These are phyloP conservation scores for Axilococcus clingmanii DNA, from an alignment of 139 green algal genomes.

Conservation along the genomic window DNA sequence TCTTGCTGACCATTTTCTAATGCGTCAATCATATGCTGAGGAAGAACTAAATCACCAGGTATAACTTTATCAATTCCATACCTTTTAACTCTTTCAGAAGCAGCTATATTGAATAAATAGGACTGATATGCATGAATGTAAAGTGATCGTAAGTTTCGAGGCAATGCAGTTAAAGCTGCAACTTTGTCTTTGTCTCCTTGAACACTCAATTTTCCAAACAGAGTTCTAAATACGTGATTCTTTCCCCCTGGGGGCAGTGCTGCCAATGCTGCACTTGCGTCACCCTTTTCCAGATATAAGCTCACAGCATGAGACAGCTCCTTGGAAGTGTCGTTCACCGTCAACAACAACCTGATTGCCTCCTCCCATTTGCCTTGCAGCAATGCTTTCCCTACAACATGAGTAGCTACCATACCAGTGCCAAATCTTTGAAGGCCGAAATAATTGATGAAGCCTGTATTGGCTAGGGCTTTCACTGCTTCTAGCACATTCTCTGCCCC, in stretches of 20 bases:
- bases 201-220: slow-evolving; percentile 16
- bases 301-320: slow-evolving; percentile 16
- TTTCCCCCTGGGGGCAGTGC: slow-evolving; percentile 36
- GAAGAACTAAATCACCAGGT: slow-evolving; percentile 5
- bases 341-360: slow-evolving; percentile 60
- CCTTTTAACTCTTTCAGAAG: neutral
- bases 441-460: slow-evolving; percentile 88
- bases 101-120: slow-evolving; percentile 82
- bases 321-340: slow-evolving; percentile 8
- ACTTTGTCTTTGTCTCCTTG: neutral
- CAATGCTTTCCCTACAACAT: slow-evolving; percentile 65
- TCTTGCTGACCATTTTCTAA: neutral
- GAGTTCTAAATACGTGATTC: slow-evolving; percentile 44
- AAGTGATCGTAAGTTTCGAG: slow-evolving; percentile 73
- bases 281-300: slow-evolving; percentile 25
- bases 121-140: slow-evolving; percentile 92
- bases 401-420: slow-evolving; percentile 53
- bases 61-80: slow-evolving; percentile 3
- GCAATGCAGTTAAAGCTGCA: slow-evolving; percentile 45
- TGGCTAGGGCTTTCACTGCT: slow-evolving; percentile 33
- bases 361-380: slow-evolving; percentile 59
- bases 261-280: slow-evolving; percentile 37
- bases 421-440: slow-evolving; percentile 95
- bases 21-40: neutral
- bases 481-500: slow-evolving; percentile 21